These are phyloP conservation scores for Schizosaccharomyces versatilis DNA, from an alignment of 1,139 yeast genomes.

Conservation along the genomic window DNA sequence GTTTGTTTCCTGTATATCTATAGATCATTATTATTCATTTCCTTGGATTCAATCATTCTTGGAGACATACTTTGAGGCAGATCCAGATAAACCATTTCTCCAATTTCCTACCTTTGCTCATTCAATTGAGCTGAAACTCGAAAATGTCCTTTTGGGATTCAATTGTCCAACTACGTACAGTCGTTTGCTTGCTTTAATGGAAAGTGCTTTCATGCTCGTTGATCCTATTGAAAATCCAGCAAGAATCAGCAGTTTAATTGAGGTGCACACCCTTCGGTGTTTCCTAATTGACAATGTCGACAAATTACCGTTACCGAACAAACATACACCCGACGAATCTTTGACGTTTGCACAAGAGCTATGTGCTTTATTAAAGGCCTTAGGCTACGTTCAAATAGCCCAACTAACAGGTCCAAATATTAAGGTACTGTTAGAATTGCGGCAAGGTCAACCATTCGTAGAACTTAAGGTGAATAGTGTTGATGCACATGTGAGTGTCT, in stretches of 20 bases:
- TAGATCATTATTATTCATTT: background rate
- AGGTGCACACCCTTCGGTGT: no score
- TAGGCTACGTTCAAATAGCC: background rate
- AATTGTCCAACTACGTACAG: background rate
- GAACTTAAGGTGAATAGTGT: background rate
- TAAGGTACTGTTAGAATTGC: background rate
- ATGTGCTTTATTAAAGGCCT: background rate
- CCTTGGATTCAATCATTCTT: background rate
- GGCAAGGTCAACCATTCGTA: background rate
- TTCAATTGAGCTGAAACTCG: background rate
- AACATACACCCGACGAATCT: background rate
- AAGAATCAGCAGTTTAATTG: background rate
- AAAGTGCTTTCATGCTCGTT: background rate
- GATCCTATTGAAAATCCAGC: background rate
- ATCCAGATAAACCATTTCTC: background rate
- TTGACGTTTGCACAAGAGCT: background rate
- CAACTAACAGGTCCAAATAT: background rate
- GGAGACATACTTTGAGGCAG: background rate
- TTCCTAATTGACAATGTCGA: background rate
- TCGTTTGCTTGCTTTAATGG: background rate
- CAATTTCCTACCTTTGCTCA: background rate
- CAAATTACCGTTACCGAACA: background rate
- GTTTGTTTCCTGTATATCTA: no score
- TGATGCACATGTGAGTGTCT: background rate
- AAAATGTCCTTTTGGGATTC: background rate